A percentile compares a stretch with the other conserved stretches of the same genome.
These are phyloP conservation scores for Termitomyces sp. DNA, from an alignment of 768 basidiomycete species.

Conservation along the genomic window DNA sequence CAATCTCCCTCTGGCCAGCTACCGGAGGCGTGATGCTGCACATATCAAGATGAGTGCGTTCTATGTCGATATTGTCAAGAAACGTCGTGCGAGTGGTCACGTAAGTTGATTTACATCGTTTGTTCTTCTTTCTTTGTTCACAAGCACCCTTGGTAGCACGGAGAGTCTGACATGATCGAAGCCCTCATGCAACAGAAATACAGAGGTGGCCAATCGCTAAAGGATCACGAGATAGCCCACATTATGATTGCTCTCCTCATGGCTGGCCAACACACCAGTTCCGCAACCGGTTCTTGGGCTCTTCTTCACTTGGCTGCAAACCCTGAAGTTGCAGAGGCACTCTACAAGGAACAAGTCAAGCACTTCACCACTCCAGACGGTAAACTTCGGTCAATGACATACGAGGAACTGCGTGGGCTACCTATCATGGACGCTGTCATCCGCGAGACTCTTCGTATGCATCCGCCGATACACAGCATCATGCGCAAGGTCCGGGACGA, in stretches of 20 bases:
- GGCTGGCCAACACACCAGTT: slow-evolving; percentile 99
- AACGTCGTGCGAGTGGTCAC: slow-evolving; percentile 49
- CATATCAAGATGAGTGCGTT: slow-evolving; percentile 93
- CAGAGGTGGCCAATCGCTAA: slow-evolving; percentile 68
- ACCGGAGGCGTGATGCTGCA: slow-evolving; percentile 82
- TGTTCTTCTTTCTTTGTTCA: slow-evolving; percentile 1
- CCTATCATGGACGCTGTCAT: slow-evolving; percentile 85
- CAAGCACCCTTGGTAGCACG: slow-evolving; percentile 18
- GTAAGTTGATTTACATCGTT: slow-evolving; percentile 24
- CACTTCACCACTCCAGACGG: slow-evolving; percentile 78
- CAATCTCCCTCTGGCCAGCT: slow-evolving; percentile 85
- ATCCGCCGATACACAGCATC: slow-evolving; percentile 95
- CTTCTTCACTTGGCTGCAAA: slow-evolving; percentile 81
- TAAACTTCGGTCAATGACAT: slow-evolving; percentile 70
- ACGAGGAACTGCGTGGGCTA: slow-evolving; percentile 79
- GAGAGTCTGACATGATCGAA: slow-evolving; percentile 89
- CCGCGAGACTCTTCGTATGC: slow-evolving; percentile 88
- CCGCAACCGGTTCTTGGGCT: slow-evolving; percentile 87
- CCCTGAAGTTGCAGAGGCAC: slow-evolving; percentile 68
- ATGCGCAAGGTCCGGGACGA: slow-evolving; percentile 89
- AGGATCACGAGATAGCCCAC: slow-evolving; percentile 92
- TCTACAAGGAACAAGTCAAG: slow-evolving; percentile 88
- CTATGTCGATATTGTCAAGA: slow-evolving; percentile 81
- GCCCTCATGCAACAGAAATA: slow-evolving; percentile 82
- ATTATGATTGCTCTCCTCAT: slow-evolving; percentile 98